phyloP scores from a whole-genome alignment of 129 eudicot species.

The Escallonia herrerae region DNA sequence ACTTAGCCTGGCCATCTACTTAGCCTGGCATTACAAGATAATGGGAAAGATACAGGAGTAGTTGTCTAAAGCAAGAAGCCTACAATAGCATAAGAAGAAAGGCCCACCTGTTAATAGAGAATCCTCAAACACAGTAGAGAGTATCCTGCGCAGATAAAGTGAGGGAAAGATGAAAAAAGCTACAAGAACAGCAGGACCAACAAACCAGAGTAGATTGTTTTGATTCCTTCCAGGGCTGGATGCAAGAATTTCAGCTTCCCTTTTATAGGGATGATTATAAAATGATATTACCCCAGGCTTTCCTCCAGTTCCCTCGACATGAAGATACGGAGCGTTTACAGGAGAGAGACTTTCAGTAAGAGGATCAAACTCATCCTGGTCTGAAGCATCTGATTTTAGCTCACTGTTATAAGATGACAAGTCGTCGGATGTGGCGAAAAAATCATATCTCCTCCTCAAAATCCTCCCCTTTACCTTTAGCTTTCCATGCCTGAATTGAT shows the following conservation, averaged over 20 bases:
- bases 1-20: no score
- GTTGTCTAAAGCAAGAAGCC: background rate
- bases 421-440: slow-evolving; percentile 42
- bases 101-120: slow-evolving; percentile 78
- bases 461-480: slow-evolving; percentile 25
- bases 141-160: slow-evolving; percentile 79
- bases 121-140: slow-evolving; percentile 81
- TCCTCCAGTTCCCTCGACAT: slow-evolving; percentile 43
- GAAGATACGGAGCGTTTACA: slow-evolving; percentile 13
- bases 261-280: slow-evolving; percentile 35
- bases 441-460: slow-evolving; percentile 25
- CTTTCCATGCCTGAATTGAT: slow-evolving; percentile 31
- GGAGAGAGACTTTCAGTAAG: slow-evolving; percentile 29
- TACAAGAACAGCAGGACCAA: slow-evolving; percentile 88
- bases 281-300: slow-evolving; percentile 83
- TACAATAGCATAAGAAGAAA: background rate
- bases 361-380: slow-evolving; percentile 40
- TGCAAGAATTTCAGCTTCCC: slow-evolving; percentile 25
- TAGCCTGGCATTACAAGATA: background rate
- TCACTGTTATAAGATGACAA: slow-evolving; percentile 26
- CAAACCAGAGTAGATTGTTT: slow-evolving; percentile 63
- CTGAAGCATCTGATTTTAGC: slow-evolving; percentile 39
- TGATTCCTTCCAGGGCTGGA: slow-evolving; percentile 26
- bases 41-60: background rate
- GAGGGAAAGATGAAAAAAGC: slow-evolving; percentile 91